Conservation (phyloP, 768 basidiomycete genomes). For the Hemileccinum impolitum region DNA sequence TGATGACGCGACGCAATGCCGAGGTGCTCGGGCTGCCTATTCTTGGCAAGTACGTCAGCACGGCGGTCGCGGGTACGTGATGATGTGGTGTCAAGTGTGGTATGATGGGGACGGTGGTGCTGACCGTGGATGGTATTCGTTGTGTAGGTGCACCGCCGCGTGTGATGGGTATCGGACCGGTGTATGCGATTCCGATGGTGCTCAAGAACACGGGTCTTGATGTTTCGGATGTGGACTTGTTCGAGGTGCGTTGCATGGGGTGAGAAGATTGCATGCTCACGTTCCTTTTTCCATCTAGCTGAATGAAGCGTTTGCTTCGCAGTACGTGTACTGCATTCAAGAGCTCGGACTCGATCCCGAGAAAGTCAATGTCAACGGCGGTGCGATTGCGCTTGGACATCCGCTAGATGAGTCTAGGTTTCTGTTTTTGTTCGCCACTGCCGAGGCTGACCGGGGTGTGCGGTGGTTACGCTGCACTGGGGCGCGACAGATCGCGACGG, state of each 20-base stretch:
- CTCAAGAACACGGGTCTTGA: conserved; percentile 65
- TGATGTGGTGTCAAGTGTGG: neutral
- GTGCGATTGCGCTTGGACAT: conserved; percentile 85
- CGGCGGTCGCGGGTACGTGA: conserved; percentile 57
- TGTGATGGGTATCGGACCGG: conserved; percentile 87
- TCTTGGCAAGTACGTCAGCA: conserved; percentile 77
- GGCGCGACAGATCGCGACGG: conserved; percentile 79
- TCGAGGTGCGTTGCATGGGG: conserved; percentile 48
- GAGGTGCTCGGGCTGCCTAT: conserved; percentile 69
- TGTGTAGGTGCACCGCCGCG: conserved; percentile 65
- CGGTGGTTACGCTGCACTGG: conserved; percentile 69
- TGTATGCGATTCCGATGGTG: conserved; percentile 77
- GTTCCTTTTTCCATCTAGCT: conserved; percentile 44
- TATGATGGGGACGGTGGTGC: neutral
- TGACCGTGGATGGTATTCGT: neutral
- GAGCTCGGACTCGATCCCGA: conserved; percentile 57
- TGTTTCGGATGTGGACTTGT: conserved; percentile 71
- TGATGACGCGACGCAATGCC: conserved; percentile 81
- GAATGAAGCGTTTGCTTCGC: conserved; percentile 90
- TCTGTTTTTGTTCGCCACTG: neutral
- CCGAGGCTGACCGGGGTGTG: conserved; percentile 10
- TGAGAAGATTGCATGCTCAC: neutral
- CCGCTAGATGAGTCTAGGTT: conserved; percentile 63
- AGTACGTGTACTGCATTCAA: conserved; percentile 71
- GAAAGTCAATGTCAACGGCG: conserved; percentile 86